Base-by-base conservation (phyloP, 257 asterid genomes). In the Lithospermum erythrorhizon region DNA sequence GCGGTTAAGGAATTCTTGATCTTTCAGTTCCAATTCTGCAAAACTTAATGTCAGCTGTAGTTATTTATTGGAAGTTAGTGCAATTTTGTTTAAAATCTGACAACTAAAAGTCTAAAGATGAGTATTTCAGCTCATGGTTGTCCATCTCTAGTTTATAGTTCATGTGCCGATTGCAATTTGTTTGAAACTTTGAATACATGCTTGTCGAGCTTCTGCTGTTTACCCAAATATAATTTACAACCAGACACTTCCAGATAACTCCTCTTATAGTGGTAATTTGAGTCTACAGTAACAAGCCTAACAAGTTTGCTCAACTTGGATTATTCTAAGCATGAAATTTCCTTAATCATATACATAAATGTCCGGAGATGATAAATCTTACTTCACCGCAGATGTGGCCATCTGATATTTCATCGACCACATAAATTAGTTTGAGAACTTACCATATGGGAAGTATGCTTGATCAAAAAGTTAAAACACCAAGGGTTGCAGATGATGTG, bases 401-500 rank as follows among this genome's bases (percentile, higher is more conserved):
- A 41, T 11, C 18, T 41, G 49, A 41, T 35, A 13, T 41, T 41
- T 35, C 49, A 41, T 11, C 0, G 49, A 41, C 49, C 16, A 11
- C 13, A 41, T 14, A 35, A 10, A 35, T 8, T 2, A 1, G 45
- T 35, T 48, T 59, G 56, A 61, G 68, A 63, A 41, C 59, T 30
- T 53, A 58, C 71, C 68, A 23, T 59, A 67, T 35, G 41, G 27
- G 18, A 22, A 65, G 41, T 60, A 79, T 74, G 81, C 65, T 78
- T 68, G 66, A 58, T 32, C 11, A 35, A 35, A 73, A 77, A 64
- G 58, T 59, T 67, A 78, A 67, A 69, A 45, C 72, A 72, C 53
- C 61, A 23, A 77, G 66, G 65, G 70, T 54, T 37, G 68, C 72
- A 23, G 80, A 63, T 48, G 81, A 77, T 64, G 78, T 71, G 53